Evolutionary conservation across 257 asterid genomes (phyloP), one percentile per base, ranked within the genome.

Genomic region (Gentiana macrophylla): DNA sequence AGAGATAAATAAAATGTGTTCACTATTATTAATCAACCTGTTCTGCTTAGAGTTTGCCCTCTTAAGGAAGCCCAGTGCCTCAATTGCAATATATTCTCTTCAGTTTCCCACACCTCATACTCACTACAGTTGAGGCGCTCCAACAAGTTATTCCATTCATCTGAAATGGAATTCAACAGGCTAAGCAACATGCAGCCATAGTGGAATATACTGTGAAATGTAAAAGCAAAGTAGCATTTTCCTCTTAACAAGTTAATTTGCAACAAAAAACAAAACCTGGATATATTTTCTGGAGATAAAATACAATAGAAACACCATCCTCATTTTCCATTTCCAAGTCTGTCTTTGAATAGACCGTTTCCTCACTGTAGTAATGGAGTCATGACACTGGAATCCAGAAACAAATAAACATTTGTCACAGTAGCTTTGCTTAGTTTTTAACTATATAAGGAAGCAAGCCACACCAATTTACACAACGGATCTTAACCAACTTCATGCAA

Each of bases 61-160:
- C 98, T 84, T 80, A 92, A 79, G 62, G 98, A 92, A 41, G 95
- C 98, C 98, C 98, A 92, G 62, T 92, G 97, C 67, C 98, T 97
- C 58, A 92, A 78, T 66, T 85, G 98, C 68, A 92, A 75, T 60
- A 80, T 79, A 72, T 74, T 84, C 65, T 92, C 98, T 68, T 92
- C 98, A 63, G 66, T 84, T 54, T 92, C 98, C 86, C 80, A 83
- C 54, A 87, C 60, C 64, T 87, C 94, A 41, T 37, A 6, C 54
- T 52, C 95, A 62, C 81, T 88, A 69, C 97, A 92, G 53, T 79
- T 79, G 60, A 92, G 62, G 53, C 98, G 98, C 80, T 92, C 98
- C 83, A 70, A 55, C 69, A 87, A 84, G 78, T 92, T 92, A 65
- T 53, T 81, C 98, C 98, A 92, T 81, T 92, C 98, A 81, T 92